Evolutionary conservation across 2,329 filamentous ascomycete species (phyloP).

Genomic region (Pseudogymnoascus sp.): DNA sequence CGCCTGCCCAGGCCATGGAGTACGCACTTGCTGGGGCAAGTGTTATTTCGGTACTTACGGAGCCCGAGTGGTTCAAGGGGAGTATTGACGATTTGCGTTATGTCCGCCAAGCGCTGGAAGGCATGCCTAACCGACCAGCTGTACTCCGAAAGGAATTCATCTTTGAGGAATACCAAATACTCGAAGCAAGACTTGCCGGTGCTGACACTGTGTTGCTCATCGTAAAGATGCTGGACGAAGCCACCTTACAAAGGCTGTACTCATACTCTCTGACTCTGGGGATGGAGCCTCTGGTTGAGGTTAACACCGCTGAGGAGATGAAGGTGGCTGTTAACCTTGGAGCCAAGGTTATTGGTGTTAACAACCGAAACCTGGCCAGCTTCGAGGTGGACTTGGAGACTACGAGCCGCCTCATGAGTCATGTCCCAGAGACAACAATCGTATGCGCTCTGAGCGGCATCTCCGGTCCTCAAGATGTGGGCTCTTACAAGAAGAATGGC

Average conservation of each 20-base stretch:
- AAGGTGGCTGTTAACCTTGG: conserved; percentile 76
- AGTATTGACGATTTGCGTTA: conserved; percentile 87
- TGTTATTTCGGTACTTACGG: conserved; percentile 95
- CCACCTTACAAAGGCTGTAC: conserved; percentile 69
- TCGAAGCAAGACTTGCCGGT: conserved; percentile 85
- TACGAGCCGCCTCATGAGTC: conserved; percentile 76
- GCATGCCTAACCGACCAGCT: conserved; percentile 86
- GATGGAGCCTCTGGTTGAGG: conserved; percentile 96
- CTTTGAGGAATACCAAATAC: conserved; percentile 96
- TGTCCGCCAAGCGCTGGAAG: conserved; percentile 80
- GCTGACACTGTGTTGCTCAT: conserved; percentile 93
- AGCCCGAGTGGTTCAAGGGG: conserved; percentile 98
- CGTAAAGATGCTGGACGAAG: conserved; percentile 89
- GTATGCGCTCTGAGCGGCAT: conserved; percentile 95
- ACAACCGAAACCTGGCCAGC: conserved; percentile 92
- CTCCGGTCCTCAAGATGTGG: conserved; percentile 77
- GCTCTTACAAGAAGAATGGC: conserved; percentile 78
- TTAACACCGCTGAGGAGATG: conserved; percentile 94
- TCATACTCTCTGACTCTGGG: conserved; percentile 80
- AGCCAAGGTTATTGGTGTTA: conserved; percentile 88
- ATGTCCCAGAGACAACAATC: conserved; percentile 77
- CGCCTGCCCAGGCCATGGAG: conserved; percentile 79
- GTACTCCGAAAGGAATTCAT: conserved; percentile 94
- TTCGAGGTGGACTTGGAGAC: conserved; percentile 96
- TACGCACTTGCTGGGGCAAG: conserved; percentile 93